Base-by-base conservation (phyloP, 352 stramenopile species). In the Phytophthora citrophthora region DNA sequence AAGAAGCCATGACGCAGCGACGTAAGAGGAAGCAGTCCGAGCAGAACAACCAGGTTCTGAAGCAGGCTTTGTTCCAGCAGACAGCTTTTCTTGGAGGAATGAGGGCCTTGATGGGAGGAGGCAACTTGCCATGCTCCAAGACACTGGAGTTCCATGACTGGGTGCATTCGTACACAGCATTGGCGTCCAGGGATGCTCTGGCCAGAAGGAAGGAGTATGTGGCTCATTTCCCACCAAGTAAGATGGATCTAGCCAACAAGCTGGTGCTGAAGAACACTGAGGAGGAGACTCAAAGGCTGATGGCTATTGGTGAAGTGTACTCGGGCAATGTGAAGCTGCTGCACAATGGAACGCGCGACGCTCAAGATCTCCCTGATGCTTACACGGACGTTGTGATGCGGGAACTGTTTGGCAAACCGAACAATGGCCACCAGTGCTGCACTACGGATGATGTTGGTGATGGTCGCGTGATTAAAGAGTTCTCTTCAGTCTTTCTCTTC, bases 81-180 rank as follows among this genome's bases (percentile, higher is more conserved):
- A 88, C 70, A 18, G 60, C 66, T 0, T 91, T 89, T 41, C 54
- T 91, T 23, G 65, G 74, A 36, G 82, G 79, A 23, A 84, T 89
- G 72, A 62, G 69, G 5, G 53, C 54, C 3, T 50, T 84, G 51
- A 80, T 91, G 58, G 57, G 62, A 46, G 64, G 69, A 44, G 55
- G 59, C 34, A 56, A 66, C 20, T 39, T 88, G 27, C 76, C 77
- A 4, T 67, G 54, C 3, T 76, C 70, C 5, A 70, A 73, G 18
- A 83, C 86, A 44, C 68, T 91, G 18, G 69, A 89, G 47, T 88
- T 91, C 61, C 78, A 91, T 57, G 80, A 91, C 68, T 89, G 80
- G 78, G 77, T 91, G 51, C 80, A 91, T 68, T 87, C 80, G 66
- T 91, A 86, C 64, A 89, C 82, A 10, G 64, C 76, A 5, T 59